phyloP scores from a whole-genome alignment of 106 monocot genomes.

The Allium cepa region DNA sequence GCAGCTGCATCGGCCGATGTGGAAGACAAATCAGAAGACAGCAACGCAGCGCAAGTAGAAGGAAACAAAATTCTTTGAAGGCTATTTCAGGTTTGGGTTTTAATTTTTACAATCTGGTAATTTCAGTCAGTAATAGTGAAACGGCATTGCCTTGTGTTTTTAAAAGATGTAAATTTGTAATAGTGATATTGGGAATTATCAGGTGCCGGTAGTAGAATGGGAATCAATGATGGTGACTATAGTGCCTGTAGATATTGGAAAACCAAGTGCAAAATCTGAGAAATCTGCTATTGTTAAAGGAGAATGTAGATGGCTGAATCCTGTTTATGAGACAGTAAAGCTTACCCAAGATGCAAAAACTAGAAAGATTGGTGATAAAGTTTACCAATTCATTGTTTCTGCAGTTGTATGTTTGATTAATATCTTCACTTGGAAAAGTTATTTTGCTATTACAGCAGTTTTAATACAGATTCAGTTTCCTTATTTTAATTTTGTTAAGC shows the following conservation, averaged over 20 bases:
- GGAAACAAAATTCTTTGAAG: too few species aligned
- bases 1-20: too few species aligned
- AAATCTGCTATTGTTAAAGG: constrained; percentile 48
- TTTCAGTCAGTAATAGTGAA: too few species aligned
- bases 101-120: too few species aligned
- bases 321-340: constrained; percentile 63
- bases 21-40: too few species aligned
- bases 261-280: constrained; percentile 64
- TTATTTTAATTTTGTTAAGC: neutral
- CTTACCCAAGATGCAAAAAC: constrained; percentile 51
- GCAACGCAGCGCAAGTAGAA: too few species aligned
- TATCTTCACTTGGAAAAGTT: neutral
- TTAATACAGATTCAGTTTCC: too few species aligned
- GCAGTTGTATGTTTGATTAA: constrained; percentile 29
- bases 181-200: neutral
- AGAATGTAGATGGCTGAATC: constrained; percentile 50
- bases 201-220: constrained; percentile 70
- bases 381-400: constrained; percentile 68
- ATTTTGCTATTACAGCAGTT: neutral
- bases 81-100: too few species aligned
- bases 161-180: too few species aligned
- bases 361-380: constrained; percentile 63
- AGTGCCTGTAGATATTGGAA: constrained; percentile 65
- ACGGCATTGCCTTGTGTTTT: too few species aligned
- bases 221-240: constrained; percentile 49